phyloP scores from a whole-genome alignment of 345 rosid species.

The Limnanthes douglasii region DNA sequence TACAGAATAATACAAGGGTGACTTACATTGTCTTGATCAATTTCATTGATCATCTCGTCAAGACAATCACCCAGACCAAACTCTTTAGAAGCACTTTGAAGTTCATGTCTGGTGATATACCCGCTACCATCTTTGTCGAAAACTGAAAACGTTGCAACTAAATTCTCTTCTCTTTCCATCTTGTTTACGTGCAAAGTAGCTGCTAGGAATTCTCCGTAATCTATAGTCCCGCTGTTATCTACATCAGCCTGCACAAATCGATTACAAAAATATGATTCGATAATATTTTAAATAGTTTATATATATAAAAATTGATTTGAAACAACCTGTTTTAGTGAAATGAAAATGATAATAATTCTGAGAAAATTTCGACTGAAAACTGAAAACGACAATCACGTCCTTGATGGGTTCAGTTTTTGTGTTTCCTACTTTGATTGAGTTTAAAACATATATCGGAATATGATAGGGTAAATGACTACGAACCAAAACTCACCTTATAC shows the following conservation, averaged over 20 bases:
- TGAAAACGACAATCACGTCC: no score
- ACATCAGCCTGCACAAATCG: constrained; percentile 63
- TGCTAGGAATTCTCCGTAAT: constrained; percentile 92
- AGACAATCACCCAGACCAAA: constrained; percentile 75
- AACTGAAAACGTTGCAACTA: constrained; percentile 73
- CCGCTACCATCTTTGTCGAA: constrained; percentile 96
- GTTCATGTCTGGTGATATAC: constrained; percentile 84
- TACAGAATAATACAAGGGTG: neutral
- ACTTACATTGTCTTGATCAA: constrained; percentile 88
- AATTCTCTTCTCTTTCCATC: constrained; percentile 89
- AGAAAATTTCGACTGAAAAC: neutral
- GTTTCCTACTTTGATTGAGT: neutral
- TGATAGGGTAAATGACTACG: neutral
- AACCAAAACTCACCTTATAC: neutral
- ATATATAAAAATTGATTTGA: no score
- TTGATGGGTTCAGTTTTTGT: no score
- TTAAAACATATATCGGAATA: neutral
- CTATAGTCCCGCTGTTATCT: constrained; percentile 81
- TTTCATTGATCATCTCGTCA: constrained; percentile 78
- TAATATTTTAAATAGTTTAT: no score
- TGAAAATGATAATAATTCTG: neutral
- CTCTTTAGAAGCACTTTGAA: constrained; percentile 88
- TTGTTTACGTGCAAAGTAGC: constrained; percentile 90
- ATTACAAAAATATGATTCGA: neutral
- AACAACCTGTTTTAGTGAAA: neutral